These are phyloP conservation scores for Silene uniflora DNA, from an alignment of 148 eudicot genomes.

Conservation along the genomic window DNA sequence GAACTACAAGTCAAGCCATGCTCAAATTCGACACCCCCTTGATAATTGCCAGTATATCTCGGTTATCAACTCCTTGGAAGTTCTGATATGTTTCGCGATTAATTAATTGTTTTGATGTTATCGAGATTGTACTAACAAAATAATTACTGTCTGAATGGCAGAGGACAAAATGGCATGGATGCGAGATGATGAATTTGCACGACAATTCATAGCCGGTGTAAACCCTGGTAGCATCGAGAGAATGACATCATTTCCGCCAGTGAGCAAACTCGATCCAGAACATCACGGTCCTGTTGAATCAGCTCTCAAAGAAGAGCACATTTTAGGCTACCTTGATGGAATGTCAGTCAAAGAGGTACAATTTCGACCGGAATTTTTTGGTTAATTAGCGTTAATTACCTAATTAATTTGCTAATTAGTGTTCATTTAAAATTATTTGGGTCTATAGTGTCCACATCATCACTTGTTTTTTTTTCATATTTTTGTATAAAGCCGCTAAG, in stretches of 20 bases:
- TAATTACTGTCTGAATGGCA: conserved; percentile 26
- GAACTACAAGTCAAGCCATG: conserved; percentile 55
- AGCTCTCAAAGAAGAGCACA: conserved; percentile 76
- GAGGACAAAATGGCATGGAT: conserved; percentile 94
- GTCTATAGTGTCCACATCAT: too few species aligned
- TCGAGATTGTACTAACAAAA: background rate
- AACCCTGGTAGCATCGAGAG: conserved; percentile 78
- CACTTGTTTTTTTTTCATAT: too few species aligned
- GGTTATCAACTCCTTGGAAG: too few species aligned
- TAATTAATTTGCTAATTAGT: too few species aligned
- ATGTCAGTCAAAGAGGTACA: conserved; percentile 87
- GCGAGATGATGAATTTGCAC: conserved; percentile 93
- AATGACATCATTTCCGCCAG: conserved; percentile 69
- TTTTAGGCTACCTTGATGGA: conserved; percentile 68
- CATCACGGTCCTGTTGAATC: conserved; percentile 67
- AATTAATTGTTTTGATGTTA: background rate
- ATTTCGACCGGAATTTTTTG: too few species aligned
- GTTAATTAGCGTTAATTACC: too few species aligned
- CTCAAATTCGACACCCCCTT: conserved; percentile 79
- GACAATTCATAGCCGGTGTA: conserved; percentile 87
- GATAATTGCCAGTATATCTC: conserved; percentile 63
- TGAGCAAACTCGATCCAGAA: conserved; percentile 80
- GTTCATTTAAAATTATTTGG: too few species aligned
- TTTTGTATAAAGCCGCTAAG: too few species aligned
- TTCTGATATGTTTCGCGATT: background rate